Evolutionary conservation across 169 alveolate species (phyloP).

Genomic region (Eimeria necatrix): DNA sequence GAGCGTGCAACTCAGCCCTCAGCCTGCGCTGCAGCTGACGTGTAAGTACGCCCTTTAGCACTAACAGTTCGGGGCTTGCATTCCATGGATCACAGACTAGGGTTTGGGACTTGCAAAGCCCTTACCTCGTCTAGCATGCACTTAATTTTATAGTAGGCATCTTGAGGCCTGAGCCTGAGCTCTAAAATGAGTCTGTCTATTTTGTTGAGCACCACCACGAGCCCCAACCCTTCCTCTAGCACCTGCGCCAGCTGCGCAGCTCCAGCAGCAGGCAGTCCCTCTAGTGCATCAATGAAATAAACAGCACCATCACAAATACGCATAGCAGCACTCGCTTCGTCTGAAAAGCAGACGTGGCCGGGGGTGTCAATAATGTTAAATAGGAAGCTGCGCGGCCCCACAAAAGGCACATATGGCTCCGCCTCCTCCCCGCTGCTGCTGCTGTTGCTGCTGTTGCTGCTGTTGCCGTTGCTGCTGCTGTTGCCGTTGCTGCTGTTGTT

Average conservation of each 20-base stretch:
- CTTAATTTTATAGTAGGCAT: slow-evolving; percentile 98
- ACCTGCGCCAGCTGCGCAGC: slow-evolving; percentile 94
- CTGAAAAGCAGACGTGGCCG: slow-evolving; percentile 97
- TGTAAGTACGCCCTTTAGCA: too few species aligned
- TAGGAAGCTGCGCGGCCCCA: slow-evolving; percentile 77
- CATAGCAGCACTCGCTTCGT: slow-evolving; percentile 97
- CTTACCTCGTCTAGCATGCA: slow-evolving; percentile 88
- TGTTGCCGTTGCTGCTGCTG: slow-evolving; percentile 53
- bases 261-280: slow-evolving; percentile 97
- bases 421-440: slow-evolving; percentile 5
- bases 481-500: slow-evolving; percentile 2
- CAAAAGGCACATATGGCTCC: not conserved
- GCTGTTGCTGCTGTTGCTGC: slow-evolving; percentile 32
- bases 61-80: too few species aligned
- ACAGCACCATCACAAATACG: slow-evolving; percentile 98
- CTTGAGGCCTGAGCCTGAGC: slow-evolving; percentile 98
- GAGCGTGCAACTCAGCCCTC: too few species aligned
- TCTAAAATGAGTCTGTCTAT: slow-evolving; percentile 98
- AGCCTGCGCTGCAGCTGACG: too few species aligned
- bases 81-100: too few species aligned
- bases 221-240: slow-evolving; percentile 86
- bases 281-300: slow-evolving; percentile 96
- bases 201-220: slow-evolving; percentile 95
- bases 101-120: too few species aligned
- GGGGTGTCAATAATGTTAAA: slow-evolving; percentile 84